phyloP scores from a whole-genome alignment of 2,329 filamentous ascomycete genomes.

The Ilyonectria destructans region DNA sequence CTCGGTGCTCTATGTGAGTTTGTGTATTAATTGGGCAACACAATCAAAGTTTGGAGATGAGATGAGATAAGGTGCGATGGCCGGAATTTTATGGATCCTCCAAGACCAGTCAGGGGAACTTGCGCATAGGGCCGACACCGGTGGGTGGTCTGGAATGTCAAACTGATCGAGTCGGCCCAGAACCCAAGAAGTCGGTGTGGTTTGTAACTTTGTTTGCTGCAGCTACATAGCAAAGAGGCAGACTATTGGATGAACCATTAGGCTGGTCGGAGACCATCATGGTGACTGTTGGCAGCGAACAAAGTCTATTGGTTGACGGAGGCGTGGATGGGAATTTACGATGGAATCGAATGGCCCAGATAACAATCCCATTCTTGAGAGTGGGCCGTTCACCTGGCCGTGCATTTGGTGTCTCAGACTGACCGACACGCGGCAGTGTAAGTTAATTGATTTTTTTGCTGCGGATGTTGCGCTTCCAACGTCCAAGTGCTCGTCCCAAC shows the following conservation, averaged over 20 bases:
- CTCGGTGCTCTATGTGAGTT: neutral
- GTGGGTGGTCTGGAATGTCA: neutral
- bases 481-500: neutral
- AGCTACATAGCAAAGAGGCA: neutral
- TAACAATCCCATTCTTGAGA: neutral
- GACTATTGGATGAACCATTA: constrained; percentile 4
- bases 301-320: neutral
- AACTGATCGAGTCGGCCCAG: neutral
- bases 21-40: neutral
- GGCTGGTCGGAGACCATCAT: neutral
- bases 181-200: neutral
- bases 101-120: neutral
- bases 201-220: neutral
- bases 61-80: constrained; percentile 3
- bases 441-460: neutral
- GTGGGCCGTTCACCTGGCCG: neutral
- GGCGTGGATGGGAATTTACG: neutral
- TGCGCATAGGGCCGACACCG: constrained; percentile 3
- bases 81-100: constrained; percentile 6
- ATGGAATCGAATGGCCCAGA: neutral
- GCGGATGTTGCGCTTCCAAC: neutral
- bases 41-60: constrained; percentile 4
- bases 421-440: neutral
- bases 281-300: neutral
- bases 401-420: neutral